Conservation (phyloP, 148 eudicot species). For the Pouteria glomerata region DNA sequence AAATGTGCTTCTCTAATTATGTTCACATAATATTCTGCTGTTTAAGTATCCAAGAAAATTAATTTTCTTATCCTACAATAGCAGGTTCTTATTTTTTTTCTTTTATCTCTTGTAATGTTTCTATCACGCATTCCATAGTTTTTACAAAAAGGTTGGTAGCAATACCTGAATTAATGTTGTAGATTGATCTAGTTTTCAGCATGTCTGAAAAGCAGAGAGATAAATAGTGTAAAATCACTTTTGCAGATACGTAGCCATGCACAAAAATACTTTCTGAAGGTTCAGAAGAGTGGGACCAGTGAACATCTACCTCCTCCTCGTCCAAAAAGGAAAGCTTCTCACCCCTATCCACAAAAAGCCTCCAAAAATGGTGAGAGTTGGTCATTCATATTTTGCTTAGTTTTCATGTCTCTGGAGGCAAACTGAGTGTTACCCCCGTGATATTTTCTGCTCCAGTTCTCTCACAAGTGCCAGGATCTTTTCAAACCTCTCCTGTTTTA, state of each 20-base stretch:
- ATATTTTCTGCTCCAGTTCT: slow-evolving; percentile 38
- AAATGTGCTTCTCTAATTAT: not conserved
- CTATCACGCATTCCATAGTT: not conserved
- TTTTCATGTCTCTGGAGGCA: slow-evolving; percentile 1
- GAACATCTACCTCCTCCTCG: slow-evolving; percentile 99
- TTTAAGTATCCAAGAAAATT: not conserved
- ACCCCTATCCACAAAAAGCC: slow-evolving; percentile 97
- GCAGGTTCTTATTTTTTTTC: not conserved
- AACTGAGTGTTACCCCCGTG: slow-evolving; percentile 4
- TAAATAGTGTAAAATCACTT: slow-evolving; percentile 13
- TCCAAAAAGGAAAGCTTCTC: slow-evolving; percentile 95
- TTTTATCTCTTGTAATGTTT: not conserved
- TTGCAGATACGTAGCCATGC: slow-evolving; percentile 99
- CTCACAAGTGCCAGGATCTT: slow-evolving; percentile 33
- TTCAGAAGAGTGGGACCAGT: slow-evolving; percentile 81
- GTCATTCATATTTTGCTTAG: not conserved
- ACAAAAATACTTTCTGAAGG: slow-evolving; percentile 92
- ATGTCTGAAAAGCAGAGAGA: not conserved
- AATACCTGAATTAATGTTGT: not conserved
- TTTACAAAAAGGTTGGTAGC: not conserved
- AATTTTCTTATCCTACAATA: not conserved
- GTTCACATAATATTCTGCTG: not conserved
- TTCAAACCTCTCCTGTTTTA: slow-evolving; percentile 31
- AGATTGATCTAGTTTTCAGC: not conserved
- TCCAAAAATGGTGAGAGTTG: slow-evolving; percentile 59